Percentiles rank a stretch among this genome's conserved stretches.
Evolutionary conservation across 805 yeast genomes (phyloP).

Genomic region (Clavispora fructus): DNA sequence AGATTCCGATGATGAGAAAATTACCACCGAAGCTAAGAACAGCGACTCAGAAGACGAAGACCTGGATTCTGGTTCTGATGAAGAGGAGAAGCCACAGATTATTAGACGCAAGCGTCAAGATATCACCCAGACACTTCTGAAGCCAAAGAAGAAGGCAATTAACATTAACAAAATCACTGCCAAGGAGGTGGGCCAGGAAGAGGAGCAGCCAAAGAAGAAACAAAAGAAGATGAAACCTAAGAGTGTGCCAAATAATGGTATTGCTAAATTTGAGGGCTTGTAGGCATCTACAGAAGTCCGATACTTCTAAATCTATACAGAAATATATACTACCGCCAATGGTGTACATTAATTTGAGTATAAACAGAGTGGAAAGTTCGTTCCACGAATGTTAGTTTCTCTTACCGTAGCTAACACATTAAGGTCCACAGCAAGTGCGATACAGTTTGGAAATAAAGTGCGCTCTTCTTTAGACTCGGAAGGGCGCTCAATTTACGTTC

Average conservation of each 20-base stretch:
- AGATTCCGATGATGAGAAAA: neutral
- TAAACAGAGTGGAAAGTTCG: no score
- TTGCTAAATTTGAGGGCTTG: conserved; percentile 52
- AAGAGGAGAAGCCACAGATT: conserved; percentile 1
- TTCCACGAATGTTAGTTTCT: no score
- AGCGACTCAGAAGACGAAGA: neutral
- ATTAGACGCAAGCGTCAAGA: conserved; percentile 3
- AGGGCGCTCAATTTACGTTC: no score
- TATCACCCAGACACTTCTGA: conserved; percentile 2
- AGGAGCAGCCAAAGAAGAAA: conserved; percentile 9
- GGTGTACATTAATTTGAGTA: no score
- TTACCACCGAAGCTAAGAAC: neutral
- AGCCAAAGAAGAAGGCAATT: conserved; percentile 15
- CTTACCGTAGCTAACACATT: no score
- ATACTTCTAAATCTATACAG: no score
- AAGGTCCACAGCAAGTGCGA: no score
- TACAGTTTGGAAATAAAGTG: no score
- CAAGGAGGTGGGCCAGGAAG: conserved; percentile 1
- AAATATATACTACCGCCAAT: no score
- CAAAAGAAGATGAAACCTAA: conserved; percentile 5
- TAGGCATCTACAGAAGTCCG: conserved; percentile 11
- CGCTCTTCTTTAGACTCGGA: no score
- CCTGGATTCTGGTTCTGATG: conserved; percentile 1
- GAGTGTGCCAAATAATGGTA: conserved; percentile 12
- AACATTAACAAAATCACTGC: conserved; percentile 17